phyloP scores from a whole-genome alignment of 2,329 filamentous ascomycete species.

The Curvularia spicifera region DNA sequence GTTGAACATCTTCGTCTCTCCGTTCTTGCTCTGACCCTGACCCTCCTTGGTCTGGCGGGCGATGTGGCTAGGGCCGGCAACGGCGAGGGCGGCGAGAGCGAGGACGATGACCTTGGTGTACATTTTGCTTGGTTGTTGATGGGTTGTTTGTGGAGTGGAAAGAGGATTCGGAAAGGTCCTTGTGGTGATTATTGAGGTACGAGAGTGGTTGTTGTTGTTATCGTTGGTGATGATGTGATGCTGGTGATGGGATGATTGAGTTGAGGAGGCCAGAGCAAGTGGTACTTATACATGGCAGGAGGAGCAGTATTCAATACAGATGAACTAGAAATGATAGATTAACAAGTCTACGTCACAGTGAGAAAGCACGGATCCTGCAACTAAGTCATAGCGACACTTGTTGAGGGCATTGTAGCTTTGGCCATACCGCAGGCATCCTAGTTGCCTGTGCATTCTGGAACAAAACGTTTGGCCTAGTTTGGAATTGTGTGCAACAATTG shows the following conservation, averaged over 20 bases:
- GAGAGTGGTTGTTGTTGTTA: background rate
- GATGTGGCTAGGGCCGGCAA: background rate
- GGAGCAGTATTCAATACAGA: background rate
- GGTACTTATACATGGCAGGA: background rate
- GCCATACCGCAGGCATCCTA: background rate
- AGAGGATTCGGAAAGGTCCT: background rate
- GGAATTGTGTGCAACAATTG: background rate
- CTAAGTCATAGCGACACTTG: background rate
- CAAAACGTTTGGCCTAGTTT: background rate
- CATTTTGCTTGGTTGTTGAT: background rate
- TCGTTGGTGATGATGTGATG: background rate
- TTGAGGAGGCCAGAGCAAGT: background rate
- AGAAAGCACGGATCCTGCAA: background rate
- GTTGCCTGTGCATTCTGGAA: background rate
- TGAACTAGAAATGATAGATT: background rate
- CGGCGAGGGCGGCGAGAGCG: background rate
- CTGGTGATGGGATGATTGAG: background rate
- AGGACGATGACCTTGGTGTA: background rate
- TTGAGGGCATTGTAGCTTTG: background rate
- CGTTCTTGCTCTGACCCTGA: too few species aligned
- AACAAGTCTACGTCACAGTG: too few species aligned
- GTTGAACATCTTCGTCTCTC: too few species aligned
- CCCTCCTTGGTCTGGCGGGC: background rate
- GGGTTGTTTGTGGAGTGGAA: background rate
- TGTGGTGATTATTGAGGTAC: background rate